A percentile compares a stretch with the other conserved stretches of the same genome.
Conservation (phyloP, 176 grass and related monocot genomes). For the Alopecurus myosuroides region DNA sequence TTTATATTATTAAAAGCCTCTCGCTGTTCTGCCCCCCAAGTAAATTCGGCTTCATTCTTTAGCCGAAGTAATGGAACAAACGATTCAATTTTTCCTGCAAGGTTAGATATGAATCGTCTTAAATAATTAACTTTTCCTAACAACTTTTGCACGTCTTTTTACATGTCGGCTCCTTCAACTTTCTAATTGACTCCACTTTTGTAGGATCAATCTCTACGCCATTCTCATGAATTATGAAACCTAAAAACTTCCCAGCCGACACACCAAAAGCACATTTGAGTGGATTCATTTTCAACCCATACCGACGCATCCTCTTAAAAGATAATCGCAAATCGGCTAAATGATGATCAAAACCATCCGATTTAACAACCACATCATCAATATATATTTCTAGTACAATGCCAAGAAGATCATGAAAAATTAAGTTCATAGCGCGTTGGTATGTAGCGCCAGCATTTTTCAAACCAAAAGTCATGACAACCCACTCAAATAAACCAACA, state of each 20-base stretch:
- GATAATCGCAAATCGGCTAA: neutral
- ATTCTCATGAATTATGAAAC: neutral
- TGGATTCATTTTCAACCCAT: constrained; percentile 17
- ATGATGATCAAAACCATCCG: neutral
- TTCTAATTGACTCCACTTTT: neutral
- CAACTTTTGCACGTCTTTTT: neutral
- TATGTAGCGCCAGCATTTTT: neutral
- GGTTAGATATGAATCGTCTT: constrained; percentile 16
- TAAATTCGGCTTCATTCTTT: too few species aligned
- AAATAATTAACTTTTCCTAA: constrained; percentile 15
- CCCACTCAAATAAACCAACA: constrained; percentile 7
- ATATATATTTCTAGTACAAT: constrained; percentile 4
- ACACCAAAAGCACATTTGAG: neutral
- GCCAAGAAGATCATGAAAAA: neutral
- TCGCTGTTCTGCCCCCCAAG: too few species aligned
- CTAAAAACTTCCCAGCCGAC: neutral
- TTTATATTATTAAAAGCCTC: too few species aligned
- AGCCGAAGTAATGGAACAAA: neutral
- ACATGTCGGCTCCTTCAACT: neutral
- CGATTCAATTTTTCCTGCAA: neutral
- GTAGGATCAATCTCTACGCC: neutral
- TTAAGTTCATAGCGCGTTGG: neutral
- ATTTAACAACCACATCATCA: neutral
- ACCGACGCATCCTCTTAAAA: neutral
- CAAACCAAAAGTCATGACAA: neutral